Evolutionary conservation across 177 flowering plant genomes (phyloP).

Genomic region (Vitis hybrid): DNA sequence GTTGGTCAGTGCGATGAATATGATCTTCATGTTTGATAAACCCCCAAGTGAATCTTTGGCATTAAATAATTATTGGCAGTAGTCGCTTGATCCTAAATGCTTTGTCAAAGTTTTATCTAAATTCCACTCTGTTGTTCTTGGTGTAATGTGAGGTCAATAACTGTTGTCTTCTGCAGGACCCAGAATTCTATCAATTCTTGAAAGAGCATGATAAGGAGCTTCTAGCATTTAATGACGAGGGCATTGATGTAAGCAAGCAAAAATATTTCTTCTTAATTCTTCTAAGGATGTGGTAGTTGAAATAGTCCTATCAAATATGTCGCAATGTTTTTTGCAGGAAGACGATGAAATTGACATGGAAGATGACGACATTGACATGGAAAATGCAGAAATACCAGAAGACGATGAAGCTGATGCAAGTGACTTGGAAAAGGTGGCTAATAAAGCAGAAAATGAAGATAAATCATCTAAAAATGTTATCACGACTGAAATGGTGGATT

Average conservation of each 20-base stretch:
- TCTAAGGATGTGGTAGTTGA: background rate
- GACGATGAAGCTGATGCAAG: constrained; percentile 32
- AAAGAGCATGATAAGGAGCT: constrained; percentile 82
- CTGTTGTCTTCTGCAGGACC: constrained; percentile 56
- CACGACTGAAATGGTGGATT: constrained; percentile 80
- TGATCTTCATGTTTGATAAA: too few relatives aligned
- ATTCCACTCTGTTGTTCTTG: background rate
- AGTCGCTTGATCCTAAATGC: background rate
- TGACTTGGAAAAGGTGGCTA: constrained; percentile 24
- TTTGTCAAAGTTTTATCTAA: background rate
- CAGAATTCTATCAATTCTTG: constrained; percentile 80
- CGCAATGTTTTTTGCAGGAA: constrained; percentile 34
- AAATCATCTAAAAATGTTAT: constrained; percentile 44
- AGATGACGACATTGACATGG: constrained; percentile 46
- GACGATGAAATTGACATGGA: constrained; percentile 22
- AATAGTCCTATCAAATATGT: background rate
- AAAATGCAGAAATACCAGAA: constrained; percentile 34
- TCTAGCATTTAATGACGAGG: constrained; percentile 71
- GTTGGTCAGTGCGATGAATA: too few relatives aligned
- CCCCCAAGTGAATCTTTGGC: too few relatives aligned
- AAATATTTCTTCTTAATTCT: background rate
- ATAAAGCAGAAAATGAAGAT: constrained; percentile 24
- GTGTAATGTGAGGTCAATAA: background rate
- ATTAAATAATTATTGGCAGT: too few relatives aligned
- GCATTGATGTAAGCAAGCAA: constrained; percentile 50